Evolutionary conservation across 139 green algal genomes (phyloP), one percentile per base, ranked within the genome.

Genomic region (Chloropicon primus): DNA sequence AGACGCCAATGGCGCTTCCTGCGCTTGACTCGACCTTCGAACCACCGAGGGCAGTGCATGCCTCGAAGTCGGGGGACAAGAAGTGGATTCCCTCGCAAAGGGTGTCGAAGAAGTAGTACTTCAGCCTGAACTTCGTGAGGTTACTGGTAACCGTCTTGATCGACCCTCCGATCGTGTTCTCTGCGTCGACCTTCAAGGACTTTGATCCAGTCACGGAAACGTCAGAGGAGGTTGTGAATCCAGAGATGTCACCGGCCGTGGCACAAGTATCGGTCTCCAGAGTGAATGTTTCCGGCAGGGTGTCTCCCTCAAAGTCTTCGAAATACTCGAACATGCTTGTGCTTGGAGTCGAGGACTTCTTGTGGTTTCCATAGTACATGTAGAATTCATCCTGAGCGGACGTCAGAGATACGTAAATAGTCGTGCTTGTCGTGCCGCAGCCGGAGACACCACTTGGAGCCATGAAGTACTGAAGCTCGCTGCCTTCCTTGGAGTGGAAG

Each of bases 241-340:
- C 27, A 2, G 27, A 26, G 24, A 25, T 17, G 53, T 77, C 73
- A n/a, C 79, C 79, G 26, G 26, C 25, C 10, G 79, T 54, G 2
- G 79, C 73, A 74, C 79, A 82, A 10, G 79, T 73, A 17, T 79
- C 25, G 2, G 26, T 24, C 2, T 82, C 79, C 74, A 80, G 74
- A 29, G 53, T 17, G 24, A 53, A 80, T 5, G n/a, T 23, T 1
- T 22, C n/a, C 1, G 28, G 54, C 27, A 28, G 53, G 74, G 22
- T 54, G 53, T 79, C 28, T 24, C 74, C 26, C 73, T 82, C 79
- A 62, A 82, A 82, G 74, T 79, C 79, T 74, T 82, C 79, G 53
- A 82, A 82, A 22, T 76, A 72, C 21, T 80, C 79, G 22, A 80
- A 80, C 25, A 80, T 24, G 74, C 2, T 73, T 22, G n/a, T 21